Base-by-base conservation (phyloP, 164 flowering plant species). In the Saururus chinensis region DNA sequence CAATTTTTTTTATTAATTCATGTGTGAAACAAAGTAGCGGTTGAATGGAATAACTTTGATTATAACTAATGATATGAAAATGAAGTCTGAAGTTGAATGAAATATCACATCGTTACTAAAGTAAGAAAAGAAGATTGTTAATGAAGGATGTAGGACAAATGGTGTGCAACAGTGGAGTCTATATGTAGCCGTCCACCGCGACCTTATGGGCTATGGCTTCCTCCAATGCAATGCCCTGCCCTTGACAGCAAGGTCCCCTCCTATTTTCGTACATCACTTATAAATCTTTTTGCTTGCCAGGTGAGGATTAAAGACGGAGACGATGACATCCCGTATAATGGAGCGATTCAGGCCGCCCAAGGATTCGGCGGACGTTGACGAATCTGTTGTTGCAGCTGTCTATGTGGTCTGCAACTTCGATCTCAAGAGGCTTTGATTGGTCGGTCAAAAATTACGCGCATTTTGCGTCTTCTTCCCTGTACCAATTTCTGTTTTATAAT, bases 351-450 rank as follows among this genome's bases (percentile, higher is more conserved):
- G 71, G 95, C 37, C 96, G 7, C 98, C 98, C 0, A 87, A 89
- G 68, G 73, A 87, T 66, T 82, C 89, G 4, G 96, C 96, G 0
- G 96, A 92, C 60, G 79, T 92, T 56, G 92, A 86, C 11, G 98
- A 92, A 66, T 80, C 96, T 16, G 56, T 92, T 41, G 87, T 85
- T 0, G 98, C 85, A 7, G 98, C 98, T 19, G 62, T 92, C 40
- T 92, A 84, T 66, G 71, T 87, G 9, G 98, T 89, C 61, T 69
- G 82, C 60, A 40, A 69, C 42, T 84, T 72, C 63, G 76, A 87
- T 73, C 68, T 89, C 37, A 60, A 78, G 53, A 61, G 16, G 7
- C 69, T 87, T 1, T 92, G 98, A 96, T 51, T 57, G 80, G 96
- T 91, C 41, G 10, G 40, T 7, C 23, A 24, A 9, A 25, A 25